phyloP scores from a whole-genome alignment of 371 early-diverging fungal genomes.

The Phascolomyces articulosus region DNA sequence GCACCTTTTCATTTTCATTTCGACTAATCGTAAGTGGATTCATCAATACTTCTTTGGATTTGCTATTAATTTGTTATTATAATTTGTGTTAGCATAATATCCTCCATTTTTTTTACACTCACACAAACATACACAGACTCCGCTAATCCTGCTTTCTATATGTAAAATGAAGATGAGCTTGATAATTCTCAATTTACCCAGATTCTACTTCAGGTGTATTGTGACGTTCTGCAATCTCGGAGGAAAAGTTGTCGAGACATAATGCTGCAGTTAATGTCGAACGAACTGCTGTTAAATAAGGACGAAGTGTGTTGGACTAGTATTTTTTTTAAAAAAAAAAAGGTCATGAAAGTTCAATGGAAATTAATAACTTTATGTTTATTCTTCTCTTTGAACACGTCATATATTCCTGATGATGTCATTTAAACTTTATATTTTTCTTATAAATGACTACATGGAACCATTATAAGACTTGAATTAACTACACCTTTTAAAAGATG shows the following conservation, averaged over 20 bases:
- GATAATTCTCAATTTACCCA: constrained; percentile 49
- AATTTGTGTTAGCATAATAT: too few species aligned
- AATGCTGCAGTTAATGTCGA: constrained; percentile 93
- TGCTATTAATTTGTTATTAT: constrained; percentile 33
- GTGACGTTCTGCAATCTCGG: constrained; percentile 97
- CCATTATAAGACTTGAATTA: too few species aligned
- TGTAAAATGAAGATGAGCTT: not conserved
- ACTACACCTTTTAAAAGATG: too few species aligned
- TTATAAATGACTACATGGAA: too few species aligned
- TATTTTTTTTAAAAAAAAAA: not conserved
- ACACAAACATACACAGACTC: too few species aligned
- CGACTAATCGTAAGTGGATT: constrained; percentile 91
- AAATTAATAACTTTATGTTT: too few species aligned
- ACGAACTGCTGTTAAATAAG: constrained; percentile 94
- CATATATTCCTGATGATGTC: too few species aligned
- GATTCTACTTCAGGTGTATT: constrained; percentile 98
- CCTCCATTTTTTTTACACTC: too few species aligned
- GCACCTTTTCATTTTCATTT: constrained; percentile 94
- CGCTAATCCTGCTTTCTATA: too few species aligned
- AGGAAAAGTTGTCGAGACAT: constrained; percentile 96
- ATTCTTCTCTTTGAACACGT: too few species aligned
- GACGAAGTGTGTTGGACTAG: constrained; percentile 96
- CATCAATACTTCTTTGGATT: constrained; percentile 82
- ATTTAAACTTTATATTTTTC: too few species aligned
- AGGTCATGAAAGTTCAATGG: too few species aligned